phyloP scores from a whole-genome alignment of 169 alveolate genomes.

The Plasmodium knowlesi region DNA sequence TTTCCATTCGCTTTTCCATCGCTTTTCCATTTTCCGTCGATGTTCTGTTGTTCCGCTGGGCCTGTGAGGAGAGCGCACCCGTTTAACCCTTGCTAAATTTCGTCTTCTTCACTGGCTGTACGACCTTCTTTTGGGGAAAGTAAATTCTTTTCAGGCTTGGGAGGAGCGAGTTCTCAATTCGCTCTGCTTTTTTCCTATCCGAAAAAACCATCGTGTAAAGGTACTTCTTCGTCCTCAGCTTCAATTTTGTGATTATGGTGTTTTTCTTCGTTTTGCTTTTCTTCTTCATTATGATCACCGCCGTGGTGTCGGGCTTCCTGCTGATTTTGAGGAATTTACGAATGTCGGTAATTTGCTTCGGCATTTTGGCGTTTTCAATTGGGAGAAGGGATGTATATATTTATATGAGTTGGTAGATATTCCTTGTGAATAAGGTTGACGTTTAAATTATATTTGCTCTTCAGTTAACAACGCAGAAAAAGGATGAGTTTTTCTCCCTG shows the following conservation, averaged over 20 bases:
- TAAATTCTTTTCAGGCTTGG: conserved; percentile 82
- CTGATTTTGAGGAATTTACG: conserved; percentile 86
- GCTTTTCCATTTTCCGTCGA: background rate
- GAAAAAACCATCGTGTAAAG: conserved; percentile 94
- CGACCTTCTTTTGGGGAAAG: conserved; percentile 38
- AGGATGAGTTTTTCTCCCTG: background rate
- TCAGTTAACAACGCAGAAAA: background rate
- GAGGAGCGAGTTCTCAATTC: conserved; percentile 91
- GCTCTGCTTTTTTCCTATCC: conserved; percentile 94
- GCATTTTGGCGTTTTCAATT: conserved; percentile 78
- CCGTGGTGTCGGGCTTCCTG: conserved; percentile 89
- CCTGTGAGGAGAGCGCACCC: background rate
- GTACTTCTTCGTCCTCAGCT: conserved; percentile 93
- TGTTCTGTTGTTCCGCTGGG: background rate
- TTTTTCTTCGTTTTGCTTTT: conserved; percentile 83
- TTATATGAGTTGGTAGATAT: background rate
- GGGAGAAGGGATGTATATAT: background rate
- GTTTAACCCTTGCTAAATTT: background rate
- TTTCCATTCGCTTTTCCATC: background rate
- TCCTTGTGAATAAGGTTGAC: background rate
- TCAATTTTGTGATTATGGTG: conserved; percentile 92
- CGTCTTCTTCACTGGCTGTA: conserved; percentile 34
- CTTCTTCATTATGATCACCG: conserved; percentile 90
- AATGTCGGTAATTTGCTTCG: conserved; percentile 86
- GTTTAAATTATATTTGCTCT: background rate